These are phyloP conservation scores for Leptographium procerum DNA, from an alignment of 2,329 filamentous ascomycete genomes.

Conservation along the genomic window DNA sequence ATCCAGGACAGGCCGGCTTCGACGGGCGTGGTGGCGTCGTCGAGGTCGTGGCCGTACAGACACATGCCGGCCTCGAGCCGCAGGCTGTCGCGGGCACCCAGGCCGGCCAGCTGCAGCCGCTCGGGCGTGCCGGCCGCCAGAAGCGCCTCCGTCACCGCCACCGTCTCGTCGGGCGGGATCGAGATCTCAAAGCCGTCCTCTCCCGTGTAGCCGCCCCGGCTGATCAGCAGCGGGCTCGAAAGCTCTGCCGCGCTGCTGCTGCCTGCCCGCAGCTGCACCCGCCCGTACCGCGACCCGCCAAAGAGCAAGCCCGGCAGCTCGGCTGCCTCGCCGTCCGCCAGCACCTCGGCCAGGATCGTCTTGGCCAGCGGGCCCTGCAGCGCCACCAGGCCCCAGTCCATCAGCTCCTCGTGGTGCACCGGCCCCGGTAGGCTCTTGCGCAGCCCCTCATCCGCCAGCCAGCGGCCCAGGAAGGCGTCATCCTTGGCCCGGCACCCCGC, in stretches of 20 bases:
- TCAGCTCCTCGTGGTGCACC: slow-evolving; percentile 36
- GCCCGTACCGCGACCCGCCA: slow-evolving; percentile 58
- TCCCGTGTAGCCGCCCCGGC: slow-evolving; percentile 87
- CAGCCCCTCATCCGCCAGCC: slow-evolving; percentile 48
- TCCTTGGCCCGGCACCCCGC: slow-evolving; percentile 88
- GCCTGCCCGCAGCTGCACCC: slow-evolving; percentile 49
- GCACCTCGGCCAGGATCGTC: slow-evolving; percentile 52
- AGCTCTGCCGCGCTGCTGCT: slow-evolving; percentile 20
- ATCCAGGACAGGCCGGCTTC: too few relatives aligned
- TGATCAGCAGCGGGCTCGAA: slow-evolving; percentile 55
- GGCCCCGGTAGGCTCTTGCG: slow-evolving; percentile 14
- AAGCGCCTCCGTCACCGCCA: slow-evolving; percentile 56
- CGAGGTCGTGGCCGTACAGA: slow-evolving; percentile 96
- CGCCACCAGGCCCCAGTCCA: slow-evolving; percentile 69
- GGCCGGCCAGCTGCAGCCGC: slow-evolving; percentile 65
- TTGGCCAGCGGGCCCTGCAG: slow-evolving; percentile 76
- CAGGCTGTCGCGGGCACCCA: slow-evolving; percentile 84
- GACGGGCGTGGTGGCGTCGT: slow-evolving; percentile 57
- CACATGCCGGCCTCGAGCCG: slow-evolving; percentile 97
- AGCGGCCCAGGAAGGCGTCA: slow-evolving; percentile 58
- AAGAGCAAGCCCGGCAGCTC: slow-evolving; percentile 67
- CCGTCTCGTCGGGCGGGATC: slow-evolving; percentile 56
- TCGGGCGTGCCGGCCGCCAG: slow-evolving; percentile 51
- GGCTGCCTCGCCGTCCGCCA: slow-evolving; percentile 39
- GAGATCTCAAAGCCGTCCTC: slow-evolving; percentile 98